Evolutionary conservation across 2,329 filamentous ascomycete species (phyloP), one percentile per base, ranked within the genome.

Genomic region (Mariannaea sp.): DNA sequence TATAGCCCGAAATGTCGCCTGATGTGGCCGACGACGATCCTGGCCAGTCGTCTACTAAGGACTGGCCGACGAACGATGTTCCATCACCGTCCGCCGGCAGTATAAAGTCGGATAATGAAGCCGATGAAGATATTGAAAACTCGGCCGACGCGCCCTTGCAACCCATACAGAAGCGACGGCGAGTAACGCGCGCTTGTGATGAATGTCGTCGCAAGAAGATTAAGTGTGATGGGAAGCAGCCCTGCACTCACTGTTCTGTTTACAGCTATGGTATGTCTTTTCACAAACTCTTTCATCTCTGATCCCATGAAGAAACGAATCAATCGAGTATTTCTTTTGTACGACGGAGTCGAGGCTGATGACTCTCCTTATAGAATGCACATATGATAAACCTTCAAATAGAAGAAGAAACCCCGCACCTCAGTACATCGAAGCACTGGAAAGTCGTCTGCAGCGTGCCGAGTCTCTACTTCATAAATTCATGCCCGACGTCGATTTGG

Each of bases 301-400:
- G 22, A 22, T 41, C 20, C 49, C 14, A 17, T n/a, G 10, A 30
- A 50, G 32, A 33, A 27, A 35, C 44, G n/a, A 49, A 49, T 26
- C 27, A 17, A 45, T 10, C 19, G 30, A 27, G 35, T 17, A 36
- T 35, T 29, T 26, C 26, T 49, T 32, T 33, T 35, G 26, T 45
- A 42, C 41, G 20, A n/a, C 30, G 29, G n/a, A 14, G 17, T 26
- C 22, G 40, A 41, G 51, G 55, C 63, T 66, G 53, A 66, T 53
- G 16, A 40, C 44, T n/a, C 52, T 29, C 39, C 17, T 29, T 20
- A 13, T 38, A 96, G 92, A 96, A 70, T 97, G 92, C 72, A 96
- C 92, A 22, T 96, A 96, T 73, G 92, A 96, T 68, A 94, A 96
- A 70, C 92, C 92, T 10, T 96, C 92, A 19, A 96, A 96, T 71